A percentile compares a stretch with the other conserved stretches of the same genome.
Conservation (phyloP, 1,139 yeast species). For the Geotrichum reessii region DNA sequence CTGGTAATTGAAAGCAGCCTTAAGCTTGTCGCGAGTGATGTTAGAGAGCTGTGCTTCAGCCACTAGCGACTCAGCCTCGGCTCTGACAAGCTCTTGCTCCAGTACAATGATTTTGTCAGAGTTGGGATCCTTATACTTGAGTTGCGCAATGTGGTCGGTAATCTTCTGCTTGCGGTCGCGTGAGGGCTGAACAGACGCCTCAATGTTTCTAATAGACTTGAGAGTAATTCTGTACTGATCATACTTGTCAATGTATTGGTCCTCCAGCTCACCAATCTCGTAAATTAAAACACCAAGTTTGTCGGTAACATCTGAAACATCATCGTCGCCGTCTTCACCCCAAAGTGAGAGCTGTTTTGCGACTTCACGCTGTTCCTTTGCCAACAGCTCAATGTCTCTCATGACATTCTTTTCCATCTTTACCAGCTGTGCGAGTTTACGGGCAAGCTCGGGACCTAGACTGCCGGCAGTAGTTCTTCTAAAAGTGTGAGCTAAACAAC, state of each 20-base stretch:
- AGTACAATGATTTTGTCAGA: conserved; percentile 90
- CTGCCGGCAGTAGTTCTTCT: conserved; percentile 88
- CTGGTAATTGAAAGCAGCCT: conserved; percentile 95
- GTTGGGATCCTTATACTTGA: conserved; percentile 96
- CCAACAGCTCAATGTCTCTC: conserved; percentile 88
- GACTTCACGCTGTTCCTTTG: conserved; percentile 92
- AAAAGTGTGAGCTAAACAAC: conserved; percentile 57
- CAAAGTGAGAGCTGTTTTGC: conserved; percentile 93
- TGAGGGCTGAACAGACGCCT: conserved; percentile 94
- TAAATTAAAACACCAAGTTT: conserved; percentile 91
- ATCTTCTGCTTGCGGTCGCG: conserved; percentile 97
- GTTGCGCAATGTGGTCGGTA: conserved; percentile 94
- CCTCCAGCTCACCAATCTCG: conserved; percentile 96
- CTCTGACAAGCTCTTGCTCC: conserved; percentile 97
- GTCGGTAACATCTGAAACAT: conserved; percentile 93
- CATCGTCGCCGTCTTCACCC: conserved; percentile 98
- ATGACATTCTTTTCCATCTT: conserved; percentile 95
- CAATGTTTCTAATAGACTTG: conserved; percentile 92
- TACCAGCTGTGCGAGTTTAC: conserved; percentile 82
- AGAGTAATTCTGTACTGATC: conserved; percentile 96
- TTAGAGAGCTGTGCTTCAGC: conserved; percentile 98
- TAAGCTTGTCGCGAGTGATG: conserved; percentile 94
- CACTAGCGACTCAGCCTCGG: conserved; percentile 96
- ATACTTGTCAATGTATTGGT: conserved; percentile 93
- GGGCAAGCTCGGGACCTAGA: conserved; percentile 89